Evolutionary conservation across 2,329 filamentous ascomycete genomes (phyloP), one percentile per base, ranked within the genome.

Genomic region (Passalora sequoiae): DNA sequence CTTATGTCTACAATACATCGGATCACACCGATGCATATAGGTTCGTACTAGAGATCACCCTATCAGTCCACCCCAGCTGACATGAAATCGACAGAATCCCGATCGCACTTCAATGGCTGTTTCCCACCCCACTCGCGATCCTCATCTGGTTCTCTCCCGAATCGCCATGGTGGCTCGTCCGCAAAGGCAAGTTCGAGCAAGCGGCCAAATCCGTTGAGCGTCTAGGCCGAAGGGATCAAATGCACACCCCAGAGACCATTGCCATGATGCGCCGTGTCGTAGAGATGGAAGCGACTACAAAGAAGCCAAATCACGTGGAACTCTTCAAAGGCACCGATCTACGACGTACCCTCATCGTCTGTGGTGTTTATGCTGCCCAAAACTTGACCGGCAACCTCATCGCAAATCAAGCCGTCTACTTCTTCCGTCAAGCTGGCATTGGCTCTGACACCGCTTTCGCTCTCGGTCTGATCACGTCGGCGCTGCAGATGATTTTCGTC

Each of bases 391-490:
- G 78, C 49, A 81, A 80, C 53, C 66, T 80, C 35, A 78, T 81
- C 46, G 77, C 78, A 55, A 80, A 80, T 53, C 78, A 81, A 57
- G 76, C 78, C 15, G 73, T 76, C 24, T 81, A 73, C 58, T 81
- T 81, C 62, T 82, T 81, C 59, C 67, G 69, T 50, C 74, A 83
- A 71, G 81, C 81, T 42, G 78, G 79, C 41, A 74, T 84, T 53
- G 45, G 46, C 1, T 63, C 60, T 3, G 66, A 80, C 53, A 72
- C 67, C 20, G 74, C 80, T 3, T 83, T 83, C 58, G 74, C 73
- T 27, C 68, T 83, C 12, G 76, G 76, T 62, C 73, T 84, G 20
- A 82, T 83, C 62, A 83, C 75, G 39, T 82, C 80, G 0, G 76
- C 72, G 37, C 77, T 84, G 2, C 77, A 81, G 59, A 69, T 64